Conservation (phyloP, 2,329 filamentous ascomycete species). For the Aspergillus japonicus region DNA sequence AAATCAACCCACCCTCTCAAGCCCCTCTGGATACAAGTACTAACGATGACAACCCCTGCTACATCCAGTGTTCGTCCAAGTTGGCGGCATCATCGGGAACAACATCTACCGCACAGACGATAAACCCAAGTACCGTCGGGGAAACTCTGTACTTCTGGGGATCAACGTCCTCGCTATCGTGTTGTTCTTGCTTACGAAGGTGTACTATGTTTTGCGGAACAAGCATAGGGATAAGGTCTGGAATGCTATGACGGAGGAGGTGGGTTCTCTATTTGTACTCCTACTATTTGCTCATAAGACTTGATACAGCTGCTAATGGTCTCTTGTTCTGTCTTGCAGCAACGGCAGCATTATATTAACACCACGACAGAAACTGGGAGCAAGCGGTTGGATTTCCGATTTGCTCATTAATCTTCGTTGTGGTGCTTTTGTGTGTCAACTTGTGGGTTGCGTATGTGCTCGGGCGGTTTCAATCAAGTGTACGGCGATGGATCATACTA, state of each 20-base stretch:
- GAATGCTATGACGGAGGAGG: constrained; percentile 26
- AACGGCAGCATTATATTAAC: constrained; percentile 44
- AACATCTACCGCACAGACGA: constrained; percentile 56
- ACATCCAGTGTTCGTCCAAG: constrained; percentile 31
- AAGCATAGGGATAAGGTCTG: constrained; percentile 42
- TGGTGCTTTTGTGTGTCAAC: background rate
- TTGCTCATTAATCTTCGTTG: constrained; percentile 15
- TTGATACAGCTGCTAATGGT: background rate
- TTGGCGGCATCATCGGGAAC: constrained; percentile 29
- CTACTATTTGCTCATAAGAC: too few species aligned
- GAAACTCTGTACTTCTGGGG: constrained; percentile 53
- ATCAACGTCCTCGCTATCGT: constrained; percentile 49
- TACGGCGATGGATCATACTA: too few species aligned
- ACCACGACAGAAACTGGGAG: constrained; percentile 47
- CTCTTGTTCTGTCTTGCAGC: background rate
- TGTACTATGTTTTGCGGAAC: constrained; percentile 31
- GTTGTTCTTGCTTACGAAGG: constrained; percentile 43
- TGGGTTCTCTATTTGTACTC: constrained; percentile 28
- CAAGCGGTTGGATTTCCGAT: constrained; percentile 30
- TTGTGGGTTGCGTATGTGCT: too few species aligned
- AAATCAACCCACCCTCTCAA: too few species aligned
- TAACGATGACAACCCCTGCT: too few species aligned
- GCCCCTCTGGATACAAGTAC: too few species aligned
- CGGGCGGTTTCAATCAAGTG: too few species aligned
- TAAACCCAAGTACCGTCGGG: constrained; percentile 52